phyloP scores from a whole-genome alignment of 768 basidiomycete genomes.

The Dictyophora rubrovolvata region DNA sequence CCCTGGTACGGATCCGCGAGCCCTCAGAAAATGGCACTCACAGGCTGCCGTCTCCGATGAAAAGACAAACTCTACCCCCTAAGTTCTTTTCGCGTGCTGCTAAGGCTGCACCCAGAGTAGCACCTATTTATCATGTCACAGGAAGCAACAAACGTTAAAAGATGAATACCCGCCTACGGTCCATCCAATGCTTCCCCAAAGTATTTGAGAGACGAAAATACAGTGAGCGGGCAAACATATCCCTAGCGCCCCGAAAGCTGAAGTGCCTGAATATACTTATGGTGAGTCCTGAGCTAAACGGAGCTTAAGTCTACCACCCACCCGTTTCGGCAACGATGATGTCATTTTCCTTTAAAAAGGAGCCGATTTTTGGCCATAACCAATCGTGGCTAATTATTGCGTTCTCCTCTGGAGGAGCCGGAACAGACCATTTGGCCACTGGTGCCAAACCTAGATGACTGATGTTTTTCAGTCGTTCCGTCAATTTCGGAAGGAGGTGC shows the following conservation, averaged over 20 bases:
- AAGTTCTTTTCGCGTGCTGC: constrained; percentile 58
- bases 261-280: constrained; percentile 40
- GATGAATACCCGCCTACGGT: constrained; percentile 46
- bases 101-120: constrained; percentile 67
- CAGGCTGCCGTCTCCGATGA: constrained; percentile 79
- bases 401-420: constrained; percentile 40
- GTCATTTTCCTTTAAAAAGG: constrained; percentile 63
- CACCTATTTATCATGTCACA: constrained; percentile 25
- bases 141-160: background rate
- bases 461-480: constrained; percentile 39
- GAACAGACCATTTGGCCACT: constrained; percentile 29
- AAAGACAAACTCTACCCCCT: constrained; percentile 59
- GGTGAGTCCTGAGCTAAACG: background rate
- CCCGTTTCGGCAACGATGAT: constrained; percentile 87
- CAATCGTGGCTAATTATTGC: constrained; percentile 62
- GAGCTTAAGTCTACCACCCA: constrained; percentile 9
- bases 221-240: constrained; percentile 66
- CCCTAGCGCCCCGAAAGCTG: constrained; percentile 78
- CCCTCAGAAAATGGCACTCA: constrained; percentile 26
- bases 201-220: constrained; percentile 60
- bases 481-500: constrained; percentile 60
- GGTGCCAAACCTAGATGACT: constrained; percentile 26
- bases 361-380: constrained; percentile 73
- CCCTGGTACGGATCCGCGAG: constrained; percentile 2
- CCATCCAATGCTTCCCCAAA: constrained; percentile 94